These are phyloP conservation scores for Fusarium sp. DNA, from an alignment of 2,329 filamentous ascomycete genomes.

Conservation along the genomic window DNA sequence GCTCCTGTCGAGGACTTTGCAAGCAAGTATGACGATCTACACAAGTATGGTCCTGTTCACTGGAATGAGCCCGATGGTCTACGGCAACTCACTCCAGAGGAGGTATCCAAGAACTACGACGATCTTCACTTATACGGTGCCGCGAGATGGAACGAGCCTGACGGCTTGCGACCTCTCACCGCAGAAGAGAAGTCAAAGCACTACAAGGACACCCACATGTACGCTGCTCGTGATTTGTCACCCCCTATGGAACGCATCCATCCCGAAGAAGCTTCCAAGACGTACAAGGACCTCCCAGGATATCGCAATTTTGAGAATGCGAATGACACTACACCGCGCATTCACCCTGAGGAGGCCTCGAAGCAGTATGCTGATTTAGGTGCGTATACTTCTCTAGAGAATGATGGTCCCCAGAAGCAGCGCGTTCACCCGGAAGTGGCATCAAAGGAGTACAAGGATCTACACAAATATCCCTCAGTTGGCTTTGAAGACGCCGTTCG, in stretches of 20 bases:
- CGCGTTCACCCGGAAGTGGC: conserved; percentile 46
- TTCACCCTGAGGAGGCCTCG: conserved; percentile 50
- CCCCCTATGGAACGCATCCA: conserved; percentile 32
- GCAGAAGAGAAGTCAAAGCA: conserved; percentile 54
- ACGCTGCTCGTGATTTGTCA: conserved; percentile 44
- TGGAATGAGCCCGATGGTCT: conserved; percentile 57
- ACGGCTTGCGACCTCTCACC: conserved; percentile 46
- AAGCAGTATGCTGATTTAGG: conserved; percentile 53
- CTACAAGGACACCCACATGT: conserved; percentile 52
- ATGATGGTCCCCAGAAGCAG: conserved; percentile 37
- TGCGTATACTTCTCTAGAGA: conserved; percentile 47
- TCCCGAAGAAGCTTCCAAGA: conserved; percentile 47
- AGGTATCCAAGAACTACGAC: conserved; percentile 53
- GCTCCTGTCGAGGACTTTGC: conserved; percentile 42
- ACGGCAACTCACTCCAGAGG: conserved; percentile 47
- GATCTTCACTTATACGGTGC: conserved; percentile 52
- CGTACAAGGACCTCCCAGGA: conserved; percentile 45
- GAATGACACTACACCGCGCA: conserved; percentile 35
- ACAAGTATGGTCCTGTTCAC: conserved; percentile 51
- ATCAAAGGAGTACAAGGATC: conserved; percentile 51
- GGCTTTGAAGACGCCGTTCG: conserved; percentile 46
- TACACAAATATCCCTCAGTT: conserved; percentile 46
- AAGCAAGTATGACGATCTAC: conserved; percentile 55
- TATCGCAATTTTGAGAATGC: conserved; percentile 45
- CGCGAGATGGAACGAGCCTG: conserved; percentile 52